These are phyloP conservation scores for Thelonectria discophora DNA, from an alignment of 2,329 filamentous ascomycete genomes.

Conservation along the genomic window DNA sequence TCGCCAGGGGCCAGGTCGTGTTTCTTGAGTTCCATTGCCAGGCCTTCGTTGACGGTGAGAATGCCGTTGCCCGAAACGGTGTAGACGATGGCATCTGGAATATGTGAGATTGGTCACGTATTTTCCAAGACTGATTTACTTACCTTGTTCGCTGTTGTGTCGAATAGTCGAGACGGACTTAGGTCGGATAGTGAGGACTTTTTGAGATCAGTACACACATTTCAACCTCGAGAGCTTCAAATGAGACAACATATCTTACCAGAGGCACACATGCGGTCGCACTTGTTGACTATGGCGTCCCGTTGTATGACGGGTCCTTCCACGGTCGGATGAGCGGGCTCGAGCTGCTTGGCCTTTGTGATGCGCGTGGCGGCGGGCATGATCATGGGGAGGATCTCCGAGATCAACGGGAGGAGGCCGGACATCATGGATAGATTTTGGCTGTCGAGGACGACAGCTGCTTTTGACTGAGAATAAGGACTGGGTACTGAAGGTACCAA, in stretches of 20 bases:
- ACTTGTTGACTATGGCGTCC: slow-evolving; percentile 70
- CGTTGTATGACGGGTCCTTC: slow-evolving; percentile 48
- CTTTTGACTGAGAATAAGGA: too few species aligned
- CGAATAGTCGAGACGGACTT: slow-evolving; percentile 69
- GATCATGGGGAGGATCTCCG: slow-evolving; percentile 68
- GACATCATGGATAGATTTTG: slow-evolving; percentile 52
- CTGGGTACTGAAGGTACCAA: too few species aligned
- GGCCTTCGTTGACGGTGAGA: slow-evolving; percentile 66
- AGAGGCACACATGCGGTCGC: slow-evolving; percentile 72
- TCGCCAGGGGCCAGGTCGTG: slow-evolving; percentile 70
- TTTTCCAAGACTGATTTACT: too few species aligned
- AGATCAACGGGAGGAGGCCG: slow-evolving; percentile 63
- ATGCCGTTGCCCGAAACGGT: slow-evolving; percentile 68
- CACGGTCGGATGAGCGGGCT: slow-evolving; percentile 48
- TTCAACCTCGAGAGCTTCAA: background rate
- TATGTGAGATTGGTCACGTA: slow-evolving; percentile 5
- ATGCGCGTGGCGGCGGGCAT: slow-evolving; percentile 67
- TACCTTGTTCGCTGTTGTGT: slow-evolving; percentile 75
- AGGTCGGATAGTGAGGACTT: slow-evolving; percentile 71
- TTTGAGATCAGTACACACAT: slow-evolving; percentile 9
- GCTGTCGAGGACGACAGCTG: background rate
- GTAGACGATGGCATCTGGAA: slow-evolving; percentile 72
- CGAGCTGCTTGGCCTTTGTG: slow-evolving; percentile 57
- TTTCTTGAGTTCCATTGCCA: slow-evolving; percentile 59
- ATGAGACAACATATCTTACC: slow-evolving; percentile 53